Evolutionary conservation across 2,329 filamentous ascomycete genomes (phyloP).

Genomic region (Cercospora zeina): DNA sequence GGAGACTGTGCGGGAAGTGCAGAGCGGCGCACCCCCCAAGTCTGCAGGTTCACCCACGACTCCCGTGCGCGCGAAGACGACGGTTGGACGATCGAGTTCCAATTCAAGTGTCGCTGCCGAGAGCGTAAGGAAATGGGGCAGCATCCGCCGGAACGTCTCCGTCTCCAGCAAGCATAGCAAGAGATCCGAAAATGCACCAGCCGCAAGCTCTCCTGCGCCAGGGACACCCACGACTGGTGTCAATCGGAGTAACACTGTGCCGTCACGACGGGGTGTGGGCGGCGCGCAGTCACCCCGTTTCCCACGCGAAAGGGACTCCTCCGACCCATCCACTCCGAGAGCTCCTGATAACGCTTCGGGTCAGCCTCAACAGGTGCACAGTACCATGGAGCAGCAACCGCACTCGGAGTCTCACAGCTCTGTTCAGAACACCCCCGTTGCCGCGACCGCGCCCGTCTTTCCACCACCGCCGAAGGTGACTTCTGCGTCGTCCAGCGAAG

Average conservation of each 20-base stretch:
- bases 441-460: constrained; percentile 37
- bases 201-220: constrained; percentile 62
- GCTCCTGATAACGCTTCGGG: constrained; percentile 18
- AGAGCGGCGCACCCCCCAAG: constrained; percentile 64
- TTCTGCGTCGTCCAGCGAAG: constrained; percentile 45
- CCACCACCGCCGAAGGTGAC: constrained; percentile 43
- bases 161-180: constrained; percentile 86
- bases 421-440: constrained; percentile 36
- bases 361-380: not conserved
- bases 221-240: constrained; percentile 51
- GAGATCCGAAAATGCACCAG: constrained; percentile 69
- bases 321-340: constrained; percentile 53
- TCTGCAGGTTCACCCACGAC: constrained; percentile 48
- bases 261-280: constrained; percentile 73
- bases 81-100: constrained; percentile 74
- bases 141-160: constrained; percentile 82
- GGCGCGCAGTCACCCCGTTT: constrained; percentile 68
- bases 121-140: constrained; percentile 77
- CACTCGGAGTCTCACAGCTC: constrained; percentile 30
- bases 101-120: constrained; percentile 87
- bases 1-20: constrained; percentile 65
- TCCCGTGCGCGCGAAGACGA: constrained; percentile 53
- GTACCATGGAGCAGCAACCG: constrained; percentile 27
- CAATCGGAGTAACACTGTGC: constrained; percentile 86
- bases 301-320: constrained; percentile 52